Evolutionary conservation across 2,329 filamentous ascomycete species (phyloP).

Genomic region (Nemania sp.): DNA sequence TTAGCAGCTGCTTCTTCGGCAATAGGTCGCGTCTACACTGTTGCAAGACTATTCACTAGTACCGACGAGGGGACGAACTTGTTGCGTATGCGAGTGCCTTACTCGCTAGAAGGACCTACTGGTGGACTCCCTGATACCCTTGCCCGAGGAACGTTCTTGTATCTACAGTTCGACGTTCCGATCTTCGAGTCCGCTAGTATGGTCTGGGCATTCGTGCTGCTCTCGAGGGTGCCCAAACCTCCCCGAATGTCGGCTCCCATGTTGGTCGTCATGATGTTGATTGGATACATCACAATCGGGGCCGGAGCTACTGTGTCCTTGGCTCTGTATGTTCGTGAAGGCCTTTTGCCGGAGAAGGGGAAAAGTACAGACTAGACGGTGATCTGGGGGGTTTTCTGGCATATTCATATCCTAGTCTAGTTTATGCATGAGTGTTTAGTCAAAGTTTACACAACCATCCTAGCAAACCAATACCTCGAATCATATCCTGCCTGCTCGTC

Average conservation of each 20-base stretch:
- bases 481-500: neutral
- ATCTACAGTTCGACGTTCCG: conserved; percentile 47
- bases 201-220: conserved; percentile 44
- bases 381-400: conserved; percentile 9
- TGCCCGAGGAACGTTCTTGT: conserved; percentile 44
- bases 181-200: conserved; percentile 45
- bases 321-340: conserved; percentile 41
- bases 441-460: neutral
- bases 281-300: conserved; percentile 39
- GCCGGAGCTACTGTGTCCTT: conserved; percentile 43
- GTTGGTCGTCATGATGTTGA: conserved; percentile 30
- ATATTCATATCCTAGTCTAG: conserved; percentile 18
- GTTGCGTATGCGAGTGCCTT: conserved; percentile 42
- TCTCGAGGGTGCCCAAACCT: conserved; percentile 29
- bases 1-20: conserved; percentile 40
- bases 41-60: conserved; percentile 33
- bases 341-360: conserved; percentile 34
- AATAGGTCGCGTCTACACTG: conserved; percentile 41
- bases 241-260: conserved; percentile 20
- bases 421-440: conserved; percentile 19
- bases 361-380: conserved; percentile 19
- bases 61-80: conserved; percentile 33
- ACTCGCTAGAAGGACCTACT: conserved; percentile 35
- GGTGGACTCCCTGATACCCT: conserved; percentile 37
- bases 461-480: conserved; percentile 1